These are phyloP conservation scores for Eragrostis curvula DNA, from an alignment of 176 grass and related monocot species.

Conservation along the genomic window DNA sequence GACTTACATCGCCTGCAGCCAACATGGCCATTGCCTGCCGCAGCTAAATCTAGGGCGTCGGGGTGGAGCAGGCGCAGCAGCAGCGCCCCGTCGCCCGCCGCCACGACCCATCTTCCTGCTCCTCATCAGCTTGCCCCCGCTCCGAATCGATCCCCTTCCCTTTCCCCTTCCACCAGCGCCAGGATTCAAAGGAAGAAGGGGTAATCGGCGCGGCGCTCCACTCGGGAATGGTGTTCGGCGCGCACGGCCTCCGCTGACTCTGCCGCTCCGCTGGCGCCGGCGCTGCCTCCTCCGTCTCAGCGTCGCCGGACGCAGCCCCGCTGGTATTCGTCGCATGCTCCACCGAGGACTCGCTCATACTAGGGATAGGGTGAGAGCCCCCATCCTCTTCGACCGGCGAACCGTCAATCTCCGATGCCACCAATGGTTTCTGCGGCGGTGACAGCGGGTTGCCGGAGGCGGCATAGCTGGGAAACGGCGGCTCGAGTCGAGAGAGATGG, in stretches of 20 bases:
- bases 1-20: no score
- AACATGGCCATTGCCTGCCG: no score
- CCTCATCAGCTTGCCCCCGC: no score
- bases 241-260: conserved; percentile 28
- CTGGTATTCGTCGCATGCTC: neutral
- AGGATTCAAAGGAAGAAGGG: conserved; percentile 87
- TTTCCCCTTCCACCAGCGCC: no score
- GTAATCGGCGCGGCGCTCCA: conserved; percentile 76
- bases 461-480: no score
- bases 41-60: no score
- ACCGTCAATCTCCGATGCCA: neutral
- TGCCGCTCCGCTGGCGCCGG: conserved; percentile 31
- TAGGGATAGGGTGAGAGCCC: conserved; percentile 39
- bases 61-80: no score
- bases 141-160: no score
- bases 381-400: neutral
- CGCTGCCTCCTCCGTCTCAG: conserved; percentile 23
- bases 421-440: neutral
- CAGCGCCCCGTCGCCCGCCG: no score
- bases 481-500: no score
- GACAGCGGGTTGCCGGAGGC: conserved; percentile 2
- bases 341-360: conserved; percentile 26
- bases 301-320: conserved; percentile 8
- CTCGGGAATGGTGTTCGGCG: conserved; percentile 76
- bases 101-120: no score